Evolutionary conservation across 257 asterid species (phyloP).

Genomic region (Primulina eburnea): DNA sequence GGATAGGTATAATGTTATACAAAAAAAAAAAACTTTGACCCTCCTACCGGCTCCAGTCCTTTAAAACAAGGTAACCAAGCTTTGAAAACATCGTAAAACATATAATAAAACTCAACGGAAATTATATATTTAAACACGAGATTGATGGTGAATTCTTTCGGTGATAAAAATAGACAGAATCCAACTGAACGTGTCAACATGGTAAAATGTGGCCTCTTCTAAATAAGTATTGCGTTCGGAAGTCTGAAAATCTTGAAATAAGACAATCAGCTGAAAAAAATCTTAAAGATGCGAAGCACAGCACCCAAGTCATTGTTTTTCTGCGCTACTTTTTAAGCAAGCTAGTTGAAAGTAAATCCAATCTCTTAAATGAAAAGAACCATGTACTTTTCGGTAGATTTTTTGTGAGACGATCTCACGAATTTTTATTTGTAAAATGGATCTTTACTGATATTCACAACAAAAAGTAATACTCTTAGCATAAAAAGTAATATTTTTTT

Average conservation of each 20-base stretch:
- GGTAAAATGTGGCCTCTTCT: background rate
- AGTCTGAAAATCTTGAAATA: background rate
- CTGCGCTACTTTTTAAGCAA: background rate
- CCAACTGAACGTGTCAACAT: background rate
- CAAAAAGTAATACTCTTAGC: too few relatives aligned
- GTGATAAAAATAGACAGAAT: background rate
- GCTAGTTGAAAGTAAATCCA: background rate
- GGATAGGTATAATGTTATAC: too few relatives aligned
- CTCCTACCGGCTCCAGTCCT: constrained; percentile 1
- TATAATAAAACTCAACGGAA: background rate
- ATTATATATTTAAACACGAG: background rate
- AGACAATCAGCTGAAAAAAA: background rate
- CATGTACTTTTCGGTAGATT: background rate
- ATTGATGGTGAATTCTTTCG: background rate
- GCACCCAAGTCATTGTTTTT: background rate
- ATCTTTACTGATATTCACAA: too few relatives aligned
- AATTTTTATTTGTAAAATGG: too few relatives aligned
- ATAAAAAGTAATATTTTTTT: too few relatives aligned
- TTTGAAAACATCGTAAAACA: background rate
- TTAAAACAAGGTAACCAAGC: background rate
- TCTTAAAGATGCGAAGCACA: background rate
- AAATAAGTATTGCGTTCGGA: background rate
- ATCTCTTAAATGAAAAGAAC: background rate
- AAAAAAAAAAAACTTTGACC: too few relatives aligned
- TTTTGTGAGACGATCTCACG: too few relatives aligned